Percentiles rank a stretch among this genome's conserved stretches.
Conservation (phyloP, 306 rosid species). For the Geum urbanum region DNA sequence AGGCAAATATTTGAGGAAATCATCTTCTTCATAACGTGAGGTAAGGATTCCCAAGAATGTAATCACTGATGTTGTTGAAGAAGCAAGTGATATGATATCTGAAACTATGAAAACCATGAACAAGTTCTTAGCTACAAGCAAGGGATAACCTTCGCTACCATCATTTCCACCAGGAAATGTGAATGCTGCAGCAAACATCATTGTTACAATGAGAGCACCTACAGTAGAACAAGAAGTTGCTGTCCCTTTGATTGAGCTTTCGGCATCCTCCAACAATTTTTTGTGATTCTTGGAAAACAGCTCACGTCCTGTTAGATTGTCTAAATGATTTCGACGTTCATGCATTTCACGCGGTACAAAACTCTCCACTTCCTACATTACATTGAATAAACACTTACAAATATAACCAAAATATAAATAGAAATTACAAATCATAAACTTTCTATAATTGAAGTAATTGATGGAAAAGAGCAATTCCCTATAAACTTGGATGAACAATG, state of each 20-base stretch:
- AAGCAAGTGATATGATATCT: not conserved
- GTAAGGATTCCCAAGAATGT: not conserved
- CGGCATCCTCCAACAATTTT: not conserved
- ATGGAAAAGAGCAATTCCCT: no score
- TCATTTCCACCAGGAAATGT: not conserved
- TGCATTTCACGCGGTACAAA: not conserved
- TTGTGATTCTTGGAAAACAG: not conserved
- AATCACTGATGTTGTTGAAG: not conserved
- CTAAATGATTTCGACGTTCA: not conserved
- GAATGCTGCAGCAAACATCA: not conserved
- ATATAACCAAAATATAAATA: not conserved
- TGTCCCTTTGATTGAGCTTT: not conserved
- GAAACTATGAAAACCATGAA: not conserved
- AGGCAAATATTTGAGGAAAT: not conserved
- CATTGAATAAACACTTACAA: not conserved
- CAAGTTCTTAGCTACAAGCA: fast-evolving
- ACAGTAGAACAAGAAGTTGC: not conserved
- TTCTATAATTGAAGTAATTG: no score
- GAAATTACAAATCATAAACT: no score
- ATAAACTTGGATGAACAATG: no score
- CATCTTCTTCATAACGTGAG: not conserved
- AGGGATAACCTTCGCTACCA: not conserved
- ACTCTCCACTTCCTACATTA: not conserved
- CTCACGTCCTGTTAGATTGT: not conserved
- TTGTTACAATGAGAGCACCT: not conserved